Conservation (phyloP, 23 red algal genomes). For the Chondrus crispus region DNA sequence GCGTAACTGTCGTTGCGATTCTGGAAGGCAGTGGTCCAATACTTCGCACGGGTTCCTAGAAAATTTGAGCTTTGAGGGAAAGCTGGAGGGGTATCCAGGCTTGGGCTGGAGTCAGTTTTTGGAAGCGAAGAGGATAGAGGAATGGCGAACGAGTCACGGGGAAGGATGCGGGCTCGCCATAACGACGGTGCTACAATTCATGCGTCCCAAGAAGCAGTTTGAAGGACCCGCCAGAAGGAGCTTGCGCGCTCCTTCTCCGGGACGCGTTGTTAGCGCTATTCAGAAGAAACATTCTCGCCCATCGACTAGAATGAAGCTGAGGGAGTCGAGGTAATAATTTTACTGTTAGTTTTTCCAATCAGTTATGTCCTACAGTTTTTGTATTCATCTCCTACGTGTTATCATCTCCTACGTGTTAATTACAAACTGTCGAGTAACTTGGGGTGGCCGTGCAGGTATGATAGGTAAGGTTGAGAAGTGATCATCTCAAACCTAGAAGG, state of each 20-base stretch:
- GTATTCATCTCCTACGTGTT: too few species aligned
- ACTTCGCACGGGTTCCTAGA: constrained; percentile 43
- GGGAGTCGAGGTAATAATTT: constrained; percentile 31
- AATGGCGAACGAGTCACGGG: constrained; percentile 38
- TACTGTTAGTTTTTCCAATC: too few species aligned
- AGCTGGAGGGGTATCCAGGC: constrained; percentile 45
- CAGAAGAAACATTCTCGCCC: constrained; percentile 10
- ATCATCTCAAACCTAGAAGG: too few species aligned
- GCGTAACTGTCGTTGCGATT: constrained; percentile 31
- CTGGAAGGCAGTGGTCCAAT: constrained; percentile 36
- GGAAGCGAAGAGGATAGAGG: constrained; percentile 32
- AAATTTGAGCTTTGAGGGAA: constrained; percentile 47
- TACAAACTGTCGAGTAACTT: too few species aligned
- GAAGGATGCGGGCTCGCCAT: constrained; percentile 44
- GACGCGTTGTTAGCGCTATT: constrained; percentile 11
- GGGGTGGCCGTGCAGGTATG: too few species aligned
- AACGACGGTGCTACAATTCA: constrained; percentile 48
- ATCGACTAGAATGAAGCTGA: constrained; percentile 23
- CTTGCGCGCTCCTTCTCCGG: background rate
- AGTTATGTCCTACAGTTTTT: too few species aligned
- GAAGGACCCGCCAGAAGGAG: constrained; percentile 32
- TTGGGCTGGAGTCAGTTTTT: constrained; percentile 63
- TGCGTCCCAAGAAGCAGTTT: constrained; percentile 30
- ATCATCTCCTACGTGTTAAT: too few species aligned
- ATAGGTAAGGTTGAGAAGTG: too few species aligned